Percentiles rank a stretch among this genome's conserved stretches.
Evolutionary conservation across 768 basidiomycete species (phyloP).

Genomic region (Chalciporus pseudorubinellus): DNA sequence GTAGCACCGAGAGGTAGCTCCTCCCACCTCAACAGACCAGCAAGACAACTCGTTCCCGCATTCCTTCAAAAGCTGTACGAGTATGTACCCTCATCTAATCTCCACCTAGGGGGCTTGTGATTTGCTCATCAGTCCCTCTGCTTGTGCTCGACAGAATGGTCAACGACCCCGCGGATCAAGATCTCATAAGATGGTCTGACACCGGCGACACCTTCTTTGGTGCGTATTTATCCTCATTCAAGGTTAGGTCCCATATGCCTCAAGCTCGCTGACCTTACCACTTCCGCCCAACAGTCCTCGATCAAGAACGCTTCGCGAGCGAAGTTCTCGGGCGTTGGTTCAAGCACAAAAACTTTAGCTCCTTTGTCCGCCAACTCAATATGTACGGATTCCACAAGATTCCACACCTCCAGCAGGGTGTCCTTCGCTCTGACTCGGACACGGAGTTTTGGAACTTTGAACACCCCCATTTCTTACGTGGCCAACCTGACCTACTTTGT

Average conservation of each 20-base stretch:
- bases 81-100: conserved; percentile 43
- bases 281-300: conserved; percentile 58
- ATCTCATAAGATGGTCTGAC: conserved; percentile 90
- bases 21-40: conserved; percentile 44
- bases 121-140: conserved; percentile 9
- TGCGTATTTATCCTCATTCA: conserved; percentile 30
- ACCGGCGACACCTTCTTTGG: conserved; percentile 92
- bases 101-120: conserved; percentile 5
- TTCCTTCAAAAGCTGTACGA: conserved; percentile 93
- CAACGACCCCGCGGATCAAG: conserved; percentile 76
- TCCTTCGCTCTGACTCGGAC: conserved; percentile 77
- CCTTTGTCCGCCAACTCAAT: conserved; percentile 92
- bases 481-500: conserved; percentile 83
- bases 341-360: conserved; percentile 97
- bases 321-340: conserved; percentile 93
- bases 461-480: conserved; percentile 85
- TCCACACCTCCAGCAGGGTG: conserved; percentile 93
- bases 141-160: conserved; percentile 67
- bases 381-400: conserved; percentile 98
- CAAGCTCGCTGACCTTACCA: background rate
- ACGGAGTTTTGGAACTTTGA: conserved; percentile 90
- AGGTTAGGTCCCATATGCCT: background rate
- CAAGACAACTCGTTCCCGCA: conserved; percentile 61
- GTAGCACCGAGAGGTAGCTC: conserved; percentile 41
- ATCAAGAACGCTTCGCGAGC: conserved; percentile 86